Conservation (phyloP, 176 grass and related monocot genomes). For the Carex cristatella region DNA sequence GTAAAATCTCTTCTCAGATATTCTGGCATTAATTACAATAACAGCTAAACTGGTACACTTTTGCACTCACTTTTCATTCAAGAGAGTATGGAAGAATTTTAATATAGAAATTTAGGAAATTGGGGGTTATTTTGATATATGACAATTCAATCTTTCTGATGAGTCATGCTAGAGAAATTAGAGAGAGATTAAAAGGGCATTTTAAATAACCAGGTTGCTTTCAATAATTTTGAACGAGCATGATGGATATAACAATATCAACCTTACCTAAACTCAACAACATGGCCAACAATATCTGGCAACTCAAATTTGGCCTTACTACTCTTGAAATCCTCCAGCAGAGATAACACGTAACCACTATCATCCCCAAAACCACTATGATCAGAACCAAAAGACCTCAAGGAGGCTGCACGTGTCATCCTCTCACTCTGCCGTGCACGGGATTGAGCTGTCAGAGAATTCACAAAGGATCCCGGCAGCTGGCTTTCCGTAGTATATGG, state of each 20-base stretch:
- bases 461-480: constrained; percentile 35
- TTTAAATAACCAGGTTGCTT: background rate
- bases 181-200: background rate
- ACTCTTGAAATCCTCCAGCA: constrained; percentile 97
- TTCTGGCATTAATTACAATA: background rate
- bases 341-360: constrained; percentile 50
- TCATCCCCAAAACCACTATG: constrained; percentile 54
- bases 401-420: constrained; percentile 33
- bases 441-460: constrained; percentile 44
- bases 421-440: constrained; percentile 64
- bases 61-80: background rate
- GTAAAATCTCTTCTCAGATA: background rate
- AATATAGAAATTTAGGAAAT: background rate
- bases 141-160: background rate
- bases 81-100: background rate
- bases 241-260: constrained; percentile 23
- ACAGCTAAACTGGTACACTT: background rate
- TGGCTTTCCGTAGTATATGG: constrained; percentile 51
- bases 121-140: background rate
- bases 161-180: background rate
- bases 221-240: background rate
- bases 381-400: constrained; percentile 49
- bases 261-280: constrained; percentile 91
- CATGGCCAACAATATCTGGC: constrained; percentile 73
- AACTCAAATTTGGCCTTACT: constrained; percentile 92